These are phyloP conservation scores for Nemania diffusa DNA, from an alignment of 2,329 filamentous ascomycete genomes.

Conservation along the genomic window DNA sequence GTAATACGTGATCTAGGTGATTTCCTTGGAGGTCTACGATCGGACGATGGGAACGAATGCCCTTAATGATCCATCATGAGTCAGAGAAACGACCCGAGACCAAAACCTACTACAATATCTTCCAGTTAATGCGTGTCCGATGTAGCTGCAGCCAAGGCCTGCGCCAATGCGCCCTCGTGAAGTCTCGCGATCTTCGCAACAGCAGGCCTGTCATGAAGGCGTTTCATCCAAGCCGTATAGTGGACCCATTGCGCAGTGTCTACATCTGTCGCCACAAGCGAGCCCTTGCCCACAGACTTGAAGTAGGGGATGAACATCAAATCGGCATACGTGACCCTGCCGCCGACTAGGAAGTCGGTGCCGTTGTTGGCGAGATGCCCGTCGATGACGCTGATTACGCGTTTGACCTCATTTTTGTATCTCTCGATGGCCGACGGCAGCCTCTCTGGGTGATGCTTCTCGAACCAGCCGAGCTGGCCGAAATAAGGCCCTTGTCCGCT, in stretches of 20 bases:
- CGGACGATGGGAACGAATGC: too few species aligned
- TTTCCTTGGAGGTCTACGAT: too few species aligned
- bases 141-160: not conserved
- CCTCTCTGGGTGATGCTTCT: conserved; percentile 23
- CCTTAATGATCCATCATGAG: too few species aligned
- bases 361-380: conserved; percentile 19
- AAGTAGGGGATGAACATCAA: conserved; percentile 35
- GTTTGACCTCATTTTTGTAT: conserved; percentile 27
- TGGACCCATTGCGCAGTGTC: conserved; percentile 22
- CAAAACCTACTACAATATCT: not conserved
- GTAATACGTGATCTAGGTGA: too few species aligned
- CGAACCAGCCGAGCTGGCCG: conserved; percentile 24
- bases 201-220: conserved; percentile 17
- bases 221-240: conserved; percentile 23
- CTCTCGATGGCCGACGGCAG: conserved; percentile 28
- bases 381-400: conserved; percentile 26
- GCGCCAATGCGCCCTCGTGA: conserved; percentile 12
- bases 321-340: conserved; percentile 37
- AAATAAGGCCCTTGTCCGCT: conserved; percentile 55
- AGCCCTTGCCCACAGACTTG: conserved; percentile 14
- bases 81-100: too few species aligned
- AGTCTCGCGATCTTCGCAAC: conserved; percentile 23
- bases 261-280: conserved; percentile 20
- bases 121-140: not conserved
- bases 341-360: conserved; percentile 35